phyloP scores from a whole-genome alignment of 768 basidiomycete species.

The Russula emetica region DNA sequence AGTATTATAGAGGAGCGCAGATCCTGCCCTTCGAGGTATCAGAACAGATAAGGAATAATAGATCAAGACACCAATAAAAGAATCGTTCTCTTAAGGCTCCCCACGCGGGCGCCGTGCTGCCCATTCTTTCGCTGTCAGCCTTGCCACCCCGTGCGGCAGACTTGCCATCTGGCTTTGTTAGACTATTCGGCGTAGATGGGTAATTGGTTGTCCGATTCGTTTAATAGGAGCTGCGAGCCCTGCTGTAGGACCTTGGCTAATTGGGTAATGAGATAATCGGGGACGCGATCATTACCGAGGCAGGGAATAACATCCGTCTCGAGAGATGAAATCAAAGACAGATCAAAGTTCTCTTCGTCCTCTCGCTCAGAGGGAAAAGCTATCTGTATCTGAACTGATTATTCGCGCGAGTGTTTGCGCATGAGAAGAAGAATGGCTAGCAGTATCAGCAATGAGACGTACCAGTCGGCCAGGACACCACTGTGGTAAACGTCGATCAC shows the following conservation, averaged over 20 bases:
- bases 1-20: neutral
- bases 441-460: neutral
- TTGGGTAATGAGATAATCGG: slow-evolving; percentile 63
- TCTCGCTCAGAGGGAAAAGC: slow-evolving; percentile 62
- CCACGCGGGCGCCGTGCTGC: slow-evolving; percentile 55
- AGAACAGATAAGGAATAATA: slow-evolving; percentile 78
- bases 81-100: slow-evolving; percentile 78
- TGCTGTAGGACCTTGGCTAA: slow-evolving; percentile 67
- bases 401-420: neutral
- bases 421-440: neutral
- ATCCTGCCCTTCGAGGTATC: slow-evolving; percentile 53
- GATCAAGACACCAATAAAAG: slow-evolving; percentile 89
- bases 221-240: slow-evolving; percentile 53
- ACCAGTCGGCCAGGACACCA: slow-evolving; percentile 84
- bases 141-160: slow-evolving; percentile 6
- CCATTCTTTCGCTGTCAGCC: neutral
- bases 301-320: slow-evolving; percentile 79
- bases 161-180: slow-evolving; percentile 22
- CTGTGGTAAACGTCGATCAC: slow-evolving; percentile 41
- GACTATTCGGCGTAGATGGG: slow-evolving; percentile 16
- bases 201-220: slow-evolving; percentile 25
- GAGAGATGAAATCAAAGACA: slow-evolving; percentile 69
- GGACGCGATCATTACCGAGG: slow-evolving; percentile 62
- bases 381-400: slow-evolving; percentile 52
- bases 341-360: slow-evolving; percentile 80